phyloP scores from a whole-genome alignment of 2,329 filamentous ascomycete genomes.

The Diaporthe velutina region DNA sequence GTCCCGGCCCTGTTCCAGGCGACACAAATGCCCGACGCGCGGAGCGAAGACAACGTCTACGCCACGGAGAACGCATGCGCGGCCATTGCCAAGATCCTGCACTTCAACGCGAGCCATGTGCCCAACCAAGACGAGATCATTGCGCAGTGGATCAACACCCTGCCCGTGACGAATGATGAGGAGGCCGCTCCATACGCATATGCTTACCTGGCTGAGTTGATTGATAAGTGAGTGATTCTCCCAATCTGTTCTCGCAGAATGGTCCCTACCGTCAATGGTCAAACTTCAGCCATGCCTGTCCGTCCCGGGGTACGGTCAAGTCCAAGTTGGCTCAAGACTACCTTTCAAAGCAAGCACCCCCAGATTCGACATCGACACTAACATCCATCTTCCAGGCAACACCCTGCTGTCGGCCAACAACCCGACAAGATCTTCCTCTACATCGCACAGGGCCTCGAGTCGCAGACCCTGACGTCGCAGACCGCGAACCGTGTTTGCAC shows the following conservation, averaged over 20 bases:
- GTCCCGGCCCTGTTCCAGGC: conserved; percentile 88
- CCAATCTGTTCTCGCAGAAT: not conserved
- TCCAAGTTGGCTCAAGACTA: not conserved
- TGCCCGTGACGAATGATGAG: conserved; percentile 94
- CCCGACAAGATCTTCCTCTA: conserved; percentile 86
- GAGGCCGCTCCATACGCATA: conserved; percentile 98
- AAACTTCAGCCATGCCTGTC: not conserved
- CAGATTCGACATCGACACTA: not conserved
- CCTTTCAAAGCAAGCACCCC: not conserved
- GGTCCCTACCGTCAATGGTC: not conserved
- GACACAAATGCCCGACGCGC: conserved; percentile 82
- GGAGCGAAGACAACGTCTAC: conserved; percentile 93
- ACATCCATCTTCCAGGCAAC: conserved; percentile 72
- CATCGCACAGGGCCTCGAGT: conserved; percentile 90
- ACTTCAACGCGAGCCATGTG: conserved; percentile 86
- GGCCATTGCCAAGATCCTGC: conserved; percentile 95
- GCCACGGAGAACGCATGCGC: conserved; percentile 98
- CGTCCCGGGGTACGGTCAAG: not conserved
- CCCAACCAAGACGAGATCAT: conserved; percentile 81
- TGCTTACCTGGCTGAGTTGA: conserved; percentile 89
- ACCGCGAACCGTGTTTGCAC: conserved; percentile 82
- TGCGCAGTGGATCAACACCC: conserved; percentile 88
- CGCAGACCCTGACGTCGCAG: conserved; percentile 88
- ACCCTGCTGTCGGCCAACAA: conserved; percentile 83
- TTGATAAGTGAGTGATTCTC: conserved; percentile 83